phyloP scores from a whole-genome alignment of 495 filamentous ascomycete species.

The Talaromyces trachyspermus region DNA sequence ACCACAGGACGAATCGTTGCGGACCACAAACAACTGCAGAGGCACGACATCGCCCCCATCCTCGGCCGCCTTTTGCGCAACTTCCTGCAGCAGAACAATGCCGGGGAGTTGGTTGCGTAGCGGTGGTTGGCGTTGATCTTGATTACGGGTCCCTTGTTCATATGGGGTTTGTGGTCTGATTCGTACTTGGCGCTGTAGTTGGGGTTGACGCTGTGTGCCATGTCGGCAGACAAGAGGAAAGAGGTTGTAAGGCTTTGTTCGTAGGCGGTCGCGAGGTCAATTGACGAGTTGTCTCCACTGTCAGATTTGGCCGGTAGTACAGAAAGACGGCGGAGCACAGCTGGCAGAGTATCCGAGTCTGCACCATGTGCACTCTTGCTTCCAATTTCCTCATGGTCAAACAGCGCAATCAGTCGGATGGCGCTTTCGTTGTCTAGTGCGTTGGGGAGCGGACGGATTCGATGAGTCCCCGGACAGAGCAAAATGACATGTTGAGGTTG shows the following conservation, averaged over 20 bases:
- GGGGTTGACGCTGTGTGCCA: constrained; percentile 92
- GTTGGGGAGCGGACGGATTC: constrained; percentile 56
- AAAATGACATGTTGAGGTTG: constrained; percentile 93
- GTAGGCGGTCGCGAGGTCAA: constrained; percentile 66
- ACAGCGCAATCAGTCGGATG: constrained; percentile 85
- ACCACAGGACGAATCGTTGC: constrained; percentile 90
- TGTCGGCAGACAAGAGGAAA: constrained; percentile 93
- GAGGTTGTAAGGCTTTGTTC: constrained; percentile 90
- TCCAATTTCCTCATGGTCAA: constrained; percentile 98
- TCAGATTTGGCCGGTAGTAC: constrained; percentile 55
- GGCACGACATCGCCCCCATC: constrained; percentile 56
- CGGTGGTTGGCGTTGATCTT: constrained; percentile 97
- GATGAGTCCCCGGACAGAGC: constrained; percentile 73
- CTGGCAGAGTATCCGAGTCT: constrained; percentile 83
- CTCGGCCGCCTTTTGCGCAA: constrained; percentile 55
- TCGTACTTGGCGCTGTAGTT: constrained; percentile 94
- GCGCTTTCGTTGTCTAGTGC: constrained; percentile 65
- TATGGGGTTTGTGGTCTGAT: constrained; percentile 77
- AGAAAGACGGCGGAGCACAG: constrained; percentile 80
- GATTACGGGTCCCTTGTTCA: constrained; percentile 94
- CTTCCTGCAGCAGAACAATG: constrained; percentile 85
- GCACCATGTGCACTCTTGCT: constrained; percentile 88
- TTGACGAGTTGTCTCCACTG: constrained; percentile 24
- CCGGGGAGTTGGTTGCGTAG: constrained; percentile 96
- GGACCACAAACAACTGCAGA: constrained; percentile 90